Base-by-base conservation (phyloP, 768 basidiomycete species). In the Termitomyces sp. region DNA sequence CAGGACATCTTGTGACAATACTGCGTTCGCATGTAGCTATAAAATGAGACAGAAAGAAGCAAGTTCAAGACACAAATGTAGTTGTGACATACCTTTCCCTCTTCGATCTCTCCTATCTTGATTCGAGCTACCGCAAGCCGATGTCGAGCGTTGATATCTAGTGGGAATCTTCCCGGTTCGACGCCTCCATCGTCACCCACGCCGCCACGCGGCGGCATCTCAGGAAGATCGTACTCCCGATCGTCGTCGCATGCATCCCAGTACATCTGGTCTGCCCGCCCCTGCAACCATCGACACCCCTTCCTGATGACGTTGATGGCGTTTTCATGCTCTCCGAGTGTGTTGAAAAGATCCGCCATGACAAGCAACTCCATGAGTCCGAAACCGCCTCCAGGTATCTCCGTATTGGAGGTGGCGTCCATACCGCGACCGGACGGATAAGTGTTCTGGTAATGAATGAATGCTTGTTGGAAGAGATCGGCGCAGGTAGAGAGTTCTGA, bases 221-320 rank as follows among this genome's bases (percentile, higher is more conserved):
- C 71, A 49, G 75, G 72, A 20, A 81, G 67, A 68, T 94, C 92
- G 68, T 84, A 99, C 73, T 99, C 96, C 53, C 95, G 79, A 69
- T 99, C 96, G 70, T 99, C 96, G 36, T 83, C 83, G 57, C 86
- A 83, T 25, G 81, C 71, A 65, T 94, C 91, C 94, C 95, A 98
- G 60, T 88, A 86, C 57, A 77, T 80, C 69, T 90, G 88, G 50
- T 83, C 77, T 37, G 74, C 76, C 37, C 96, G 77, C 0, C 93
- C 92, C 71, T 98, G 93, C n/a, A 98, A 72, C 96, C 96, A 98
- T 58, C 96, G 77, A 55, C 84, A 88, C 1, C 95, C 96, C 56
- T 77, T 79, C 51, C 89, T 81, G 55, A 96, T 86, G 1, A 85
- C 82, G 12, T 83, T 78, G 15, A 94, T 76, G 0, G 90, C 91